Evolutionary conservation across 202 grass and related monocot species (phyloP), one percentile per base, ranked within the genome.

Genomic region (Panicum virgatum): DNA sequence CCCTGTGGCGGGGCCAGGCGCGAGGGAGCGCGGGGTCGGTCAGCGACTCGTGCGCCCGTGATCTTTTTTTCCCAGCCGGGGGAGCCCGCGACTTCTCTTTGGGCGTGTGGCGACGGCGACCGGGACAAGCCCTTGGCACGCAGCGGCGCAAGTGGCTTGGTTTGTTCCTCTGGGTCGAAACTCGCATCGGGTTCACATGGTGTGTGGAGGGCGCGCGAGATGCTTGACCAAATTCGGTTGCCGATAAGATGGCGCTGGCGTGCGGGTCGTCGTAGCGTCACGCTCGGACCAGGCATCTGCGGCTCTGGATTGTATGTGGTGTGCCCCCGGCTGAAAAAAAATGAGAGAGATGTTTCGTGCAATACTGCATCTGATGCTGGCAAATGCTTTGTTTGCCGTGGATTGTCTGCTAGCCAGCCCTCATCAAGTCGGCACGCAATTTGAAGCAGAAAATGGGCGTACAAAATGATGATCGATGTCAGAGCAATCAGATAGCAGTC

Each of bases 1-100:
- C n/a, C n/a, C n/a, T n/a, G n/a, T n/a, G n/a, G n/a, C n/a, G n/a
- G n/a, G n/a, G n/a, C n/a, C n/a, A n/a, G n/a, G n/a, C n/a, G n/a
- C n/a, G n/a, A n/a, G n/a, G n/a, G n/a, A n/a, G n/a, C n/a, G 53
- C 13, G 16, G 9, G 76, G 76, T 26, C 58, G 67, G 68, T 85
- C 57, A 66, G 84, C 63, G 77, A 38, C 12, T 58, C 0, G 44
- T 26, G n/a, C 12, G 34, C 45, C 58, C 0, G 75, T 30, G 43
- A 80, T 73, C 36, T 72, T 34, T 26, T 4, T 42, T 7, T 4
- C 14, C 62, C 20, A 6, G 4, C 38, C 46, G 34, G 9, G 14
- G 20, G 12, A 60, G n/a, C n/a, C n/a, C n/a, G n/a, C n/a, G n/a
- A 6, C 29, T 36, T 37, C 16, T 44, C 39, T 79, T 2, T 12